Percentiles rank a stretch among this genome's conserved stretches.
phyloP scores from a whole-genome alignment of 805 yeast species.

The Nadsonia fulvescens region DNA sequence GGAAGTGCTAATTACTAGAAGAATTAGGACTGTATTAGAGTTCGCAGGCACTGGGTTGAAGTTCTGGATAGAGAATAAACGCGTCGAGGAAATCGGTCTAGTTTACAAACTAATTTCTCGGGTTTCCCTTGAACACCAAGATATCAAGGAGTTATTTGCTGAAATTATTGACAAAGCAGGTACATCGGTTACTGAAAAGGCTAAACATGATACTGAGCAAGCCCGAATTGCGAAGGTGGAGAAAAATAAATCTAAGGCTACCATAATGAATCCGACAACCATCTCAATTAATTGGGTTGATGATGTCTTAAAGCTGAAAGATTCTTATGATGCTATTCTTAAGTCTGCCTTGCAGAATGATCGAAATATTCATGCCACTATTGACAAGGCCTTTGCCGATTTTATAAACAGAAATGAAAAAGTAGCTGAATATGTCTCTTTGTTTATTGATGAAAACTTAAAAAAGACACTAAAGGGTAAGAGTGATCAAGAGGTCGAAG shows the following conservation, averaged over 20 bases:
- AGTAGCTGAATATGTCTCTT: conserved; percentile 36
- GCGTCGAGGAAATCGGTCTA: conserved; percentile 25
- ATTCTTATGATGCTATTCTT: conserved; percentile 31
- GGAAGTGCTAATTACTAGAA: conserved; percentile 36
- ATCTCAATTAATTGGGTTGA: conserved; percentile 57
- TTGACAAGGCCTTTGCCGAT: conserved; percentile 43
- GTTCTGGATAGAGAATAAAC: conserved; percentile 34
- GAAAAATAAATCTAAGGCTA: conserved; percentile 6
- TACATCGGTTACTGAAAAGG: conserved; percentile 16
- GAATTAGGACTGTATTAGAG: conserved; percentile 36
- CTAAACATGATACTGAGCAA: conserved; percentile 8
- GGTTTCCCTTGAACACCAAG: conserved; percentile 33
- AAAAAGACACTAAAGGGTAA: conserved; percentile 31
- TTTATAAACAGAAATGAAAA: conserved; percentile 35
- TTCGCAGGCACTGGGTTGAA: conserved; percentile 38
- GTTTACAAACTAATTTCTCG: conserved; percentile 33
- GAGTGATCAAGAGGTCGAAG: conserved; percentile 27
- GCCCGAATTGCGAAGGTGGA: conserved; percentile 8
- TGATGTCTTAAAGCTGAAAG: conserved; percentile 32
- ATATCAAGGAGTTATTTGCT: conserved; percentile 30
- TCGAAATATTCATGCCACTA: conserved; percentile 30
- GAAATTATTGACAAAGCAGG: conserved; percentile 33
- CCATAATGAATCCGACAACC: conserved; percentile 19
- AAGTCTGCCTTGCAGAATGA: conserved; percentile 32
- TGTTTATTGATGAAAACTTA: conserved; percentile 39